Base-by-base conservation (phyloP, 306 rosid species). In the Dryas drummondii region DNA sequence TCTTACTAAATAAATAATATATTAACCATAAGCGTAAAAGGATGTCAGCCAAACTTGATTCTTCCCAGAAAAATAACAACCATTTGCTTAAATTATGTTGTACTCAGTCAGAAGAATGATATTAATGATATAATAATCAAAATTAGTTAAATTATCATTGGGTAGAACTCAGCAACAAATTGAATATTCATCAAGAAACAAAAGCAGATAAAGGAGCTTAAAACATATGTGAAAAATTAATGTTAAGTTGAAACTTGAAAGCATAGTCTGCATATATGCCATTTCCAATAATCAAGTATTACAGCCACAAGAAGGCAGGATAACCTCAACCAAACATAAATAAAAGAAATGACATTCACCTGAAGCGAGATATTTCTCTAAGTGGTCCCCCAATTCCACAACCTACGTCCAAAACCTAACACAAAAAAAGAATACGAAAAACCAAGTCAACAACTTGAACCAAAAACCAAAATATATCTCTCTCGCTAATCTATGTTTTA, bases 381-480 rank as follows among this genome's bases (percentile, higher is more conserved):
- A 94, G 81, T 9, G 98, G 98, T 47, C 97, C 97, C 17, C 98
- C 97, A 69, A 94, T 91, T 84, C 98, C 98, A 83, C 98, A 94
- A 69, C 98, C 97, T 76, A 91, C 90, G 78, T 94, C 98, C 86
- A 94, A 81, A 84, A 94, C 97, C 98, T 94, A 73, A 74, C 14
- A 68, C 48, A 46, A 22, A 22, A 22, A 68, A 62, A 66, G 37
- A 32, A 50, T 10, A 78, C 13, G 22, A 44, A 52, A 17, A 40
- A 11, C 26, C 16, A 75, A 47, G 27, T 74, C 47, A 26, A 50
- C 8, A 64, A 8, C 62, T 65, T 49, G 67, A 73, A 77, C 66
- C 48, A 3, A 71, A 77, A 6, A 46, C 46, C 68, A 16, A 45
- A 40, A 22, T 5, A 37, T 41, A 12, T 46, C 7, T 27, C 48